phyloP scores from a whole-genome alignment of 176 grass and related monocot genomes.

The Oryza punctata region DNA sequence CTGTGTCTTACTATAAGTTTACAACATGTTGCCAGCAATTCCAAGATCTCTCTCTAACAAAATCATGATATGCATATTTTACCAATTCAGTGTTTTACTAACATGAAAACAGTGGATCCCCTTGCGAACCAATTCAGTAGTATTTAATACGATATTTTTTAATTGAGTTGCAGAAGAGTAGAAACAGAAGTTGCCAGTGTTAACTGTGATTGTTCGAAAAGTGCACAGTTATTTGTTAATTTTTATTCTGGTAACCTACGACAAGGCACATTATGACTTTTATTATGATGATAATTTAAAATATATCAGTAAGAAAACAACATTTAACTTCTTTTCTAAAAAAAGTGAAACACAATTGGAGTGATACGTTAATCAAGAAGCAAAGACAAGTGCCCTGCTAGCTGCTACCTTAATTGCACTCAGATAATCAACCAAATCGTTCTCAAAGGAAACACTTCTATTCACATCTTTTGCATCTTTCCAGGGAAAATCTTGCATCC shows the following conservation, averaged over 20 bases:
- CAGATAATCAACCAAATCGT: conserved; percentile 92
- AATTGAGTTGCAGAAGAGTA: conserved; percentile 1
- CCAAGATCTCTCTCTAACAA: not conserved
- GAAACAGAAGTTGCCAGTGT: not conserved
- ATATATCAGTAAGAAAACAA: not conserved
- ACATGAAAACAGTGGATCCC: not conserved
- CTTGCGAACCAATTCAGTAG: not conserved
- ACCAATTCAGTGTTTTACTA: conserved; percentile 1
- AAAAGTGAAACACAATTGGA: conserved; percentile 5
- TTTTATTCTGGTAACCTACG: not conserved
- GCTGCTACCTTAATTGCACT: conserved; percentile 67
- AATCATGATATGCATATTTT: not conserved
- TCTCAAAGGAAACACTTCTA: conserved; percentile 66
- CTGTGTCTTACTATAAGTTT: not conserved
- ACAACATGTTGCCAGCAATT: not conserved
- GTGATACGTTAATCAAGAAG: conserved; percentile 32
- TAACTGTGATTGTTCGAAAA: not conserved
- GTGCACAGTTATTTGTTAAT: not conserved
- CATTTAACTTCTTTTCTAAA: not conserved
- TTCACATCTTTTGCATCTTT: conserved; percentile 58
- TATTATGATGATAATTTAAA: not conserved
- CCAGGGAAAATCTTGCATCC: conserved; percentile 98
- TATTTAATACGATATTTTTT: not conserved
- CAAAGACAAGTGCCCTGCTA: conserved; percentile 18
- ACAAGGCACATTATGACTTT: not conserved